Percentiles rank a stretch among this genome's conserved stretches.
phyloP scores from a whole-genome alignment of 2,329 filamentous ascomycete species.

The Phialophora expanda region DNA sequence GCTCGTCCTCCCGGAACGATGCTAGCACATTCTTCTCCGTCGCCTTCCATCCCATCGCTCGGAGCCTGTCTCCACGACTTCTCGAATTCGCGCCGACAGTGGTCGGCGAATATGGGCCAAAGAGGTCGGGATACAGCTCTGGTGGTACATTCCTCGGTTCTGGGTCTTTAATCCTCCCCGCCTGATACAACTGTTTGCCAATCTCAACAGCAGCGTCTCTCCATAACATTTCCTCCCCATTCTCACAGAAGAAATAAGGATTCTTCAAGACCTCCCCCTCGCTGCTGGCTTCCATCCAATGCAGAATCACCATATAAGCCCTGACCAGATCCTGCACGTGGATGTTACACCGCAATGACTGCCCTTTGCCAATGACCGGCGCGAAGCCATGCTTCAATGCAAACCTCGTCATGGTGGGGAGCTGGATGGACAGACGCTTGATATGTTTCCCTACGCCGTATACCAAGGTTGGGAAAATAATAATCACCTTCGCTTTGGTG shows the following conservation, averaged over 20 bases:
- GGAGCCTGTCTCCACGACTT: constrained; percentile 51
- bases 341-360: constrained; percentile 50
- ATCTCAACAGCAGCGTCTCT: constrained; percentile 48
- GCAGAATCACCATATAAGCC: constrained; percentile 53
- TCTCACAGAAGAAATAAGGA: constrained; percentile 56
- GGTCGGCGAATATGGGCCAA: constrained; percentile 45
- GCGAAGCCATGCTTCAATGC: constrained; percentile 56
- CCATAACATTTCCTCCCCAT: constrained; percentile 54
- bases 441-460: constrained; percentile 52
- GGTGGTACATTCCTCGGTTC: constrained; percentile 46
- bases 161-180: constrained; percentile 48
- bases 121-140: constrained; percentile 51
- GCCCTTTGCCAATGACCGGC: constrained; percentile 53
- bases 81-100: constrained; percentile 53
- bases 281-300: constrained; percentile 49
- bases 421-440: constrained; percentile 53
- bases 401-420: constrained; percentile 55
- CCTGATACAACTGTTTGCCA: constrained; percentile 46
- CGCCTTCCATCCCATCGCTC: constrained; percentile 54
- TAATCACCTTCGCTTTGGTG: constrained; percentile 51
- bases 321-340: constrained; percentile 57
- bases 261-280: constrained; percentile 46
- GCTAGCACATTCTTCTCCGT: constrained; percentile 51
- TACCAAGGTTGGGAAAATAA: constrained; percentile 56
- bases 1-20: constrained; percentile 51